phyloP scores from a whole-genome alignment of 2,329 filamentous ascomycete species.

The Sporothrix sp. region DNA sequence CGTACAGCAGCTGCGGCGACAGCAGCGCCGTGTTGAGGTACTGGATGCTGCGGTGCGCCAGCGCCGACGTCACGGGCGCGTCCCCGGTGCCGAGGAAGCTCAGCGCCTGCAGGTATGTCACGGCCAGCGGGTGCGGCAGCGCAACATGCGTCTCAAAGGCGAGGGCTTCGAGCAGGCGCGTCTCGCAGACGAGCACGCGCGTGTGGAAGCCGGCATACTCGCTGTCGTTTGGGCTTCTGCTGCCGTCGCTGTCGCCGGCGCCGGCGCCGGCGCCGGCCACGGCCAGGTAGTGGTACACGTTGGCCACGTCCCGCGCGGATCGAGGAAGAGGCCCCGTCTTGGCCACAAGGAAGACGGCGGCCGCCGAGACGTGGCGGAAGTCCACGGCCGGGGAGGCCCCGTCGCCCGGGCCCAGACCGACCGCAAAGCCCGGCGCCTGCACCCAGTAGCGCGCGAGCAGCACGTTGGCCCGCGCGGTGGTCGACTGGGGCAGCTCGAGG shows the following conservation, averaged over 20 bases:
- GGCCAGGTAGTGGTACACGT: constrained; percentile 74
- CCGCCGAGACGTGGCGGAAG: constrained; percentile 57
- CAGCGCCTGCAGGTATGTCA: constrained; percentile 88
- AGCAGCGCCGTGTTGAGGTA: constrained; percentile 81
- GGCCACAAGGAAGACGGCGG: constrained; percentile 67
- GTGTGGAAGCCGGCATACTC: constrained; percentile 56
- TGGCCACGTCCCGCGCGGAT: constrained; percentile 69
- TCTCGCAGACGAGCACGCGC: constrained; percentile 63
- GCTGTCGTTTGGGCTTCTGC: constrained; percentile 50
- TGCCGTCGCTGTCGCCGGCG: constrained; percentile 23
- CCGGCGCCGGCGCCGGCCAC: constrained; percentile 46
- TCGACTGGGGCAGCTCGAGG: constrained; percentile 73
- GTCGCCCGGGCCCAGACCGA: not conserved
- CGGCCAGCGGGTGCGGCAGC: constrained; percentile 73
- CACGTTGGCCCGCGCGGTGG: constrained; percentile 77
- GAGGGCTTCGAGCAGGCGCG: constrained; percentile 63
- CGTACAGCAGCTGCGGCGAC: constrained; percentile 78
- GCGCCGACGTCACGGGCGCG: constrained; percentile 49
- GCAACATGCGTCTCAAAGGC: constrained; percentile 79
- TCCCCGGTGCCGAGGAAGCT: constrained; percentile 44
- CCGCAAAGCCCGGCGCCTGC: constrained; percentile 30
- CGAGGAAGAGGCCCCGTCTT: constrained; percentile 73
- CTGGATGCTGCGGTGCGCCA: constrained; percentile 53
- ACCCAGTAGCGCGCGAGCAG: constrained; percentile 75
- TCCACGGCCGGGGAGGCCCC: not conserved